These are phyloP conservation scores for Penicillium psychrofluorescens DNA, from an alignment of 495 filamentous ascomycete genomes.

Conservation along the genomic window DNA sequence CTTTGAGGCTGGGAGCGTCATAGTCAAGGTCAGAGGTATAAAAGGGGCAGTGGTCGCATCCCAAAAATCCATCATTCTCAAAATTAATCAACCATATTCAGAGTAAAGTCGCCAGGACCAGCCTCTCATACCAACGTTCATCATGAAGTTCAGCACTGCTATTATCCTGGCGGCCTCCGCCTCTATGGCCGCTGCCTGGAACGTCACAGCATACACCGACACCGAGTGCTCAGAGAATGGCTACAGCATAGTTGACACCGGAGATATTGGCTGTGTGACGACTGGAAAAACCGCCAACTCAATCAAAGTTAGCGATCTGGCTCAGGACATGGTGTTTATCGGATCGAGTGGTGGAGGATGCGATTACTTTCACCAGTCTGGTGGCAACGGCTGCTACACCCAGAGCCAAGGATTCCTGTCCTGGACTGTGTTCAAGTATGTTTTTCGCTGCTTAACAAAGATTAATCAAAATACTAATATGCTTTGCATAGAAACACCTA, in stretches of 20 bases:
- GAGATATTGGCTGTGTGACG: constrained; percentile 1
- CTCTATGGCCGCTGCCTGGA: constrained; percentile 4
- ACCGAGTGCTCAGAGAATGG: not conserved
- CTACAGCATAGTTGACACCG: not conserved
- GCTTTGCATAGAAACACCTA: too few relatives aligned
- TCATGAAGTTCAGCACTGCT: not conserved
- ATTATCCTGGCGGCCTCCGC: not conserved
- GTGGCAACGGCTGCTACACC: constrained; percentile 5
- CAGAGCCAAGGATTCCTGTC: constrained; percentile 3
- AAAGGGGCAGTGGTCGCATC: too few relatives aligned
- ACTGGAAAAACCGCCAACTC: not conserved
- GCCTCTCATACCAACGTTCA: not conserved
- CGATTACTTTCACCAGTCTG: not conserved
- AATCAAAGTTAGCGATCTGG: constrained; percentile 1
- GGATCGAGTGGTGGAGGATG: not conserved
- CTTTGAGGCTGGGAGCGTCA: too few relatives aligned
- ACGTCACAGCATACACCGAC: constrained; percentile 2
- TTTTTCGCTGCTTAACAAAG: not conserved
- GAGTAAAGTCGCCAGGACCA: constrained; percentile 2
- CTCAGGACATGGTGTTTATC: not conserved
- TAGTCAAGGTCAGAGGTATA: too few relatives aligned
- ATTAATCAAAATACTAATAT: too few relatives aligned
- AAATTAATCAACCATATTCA: not conserved
- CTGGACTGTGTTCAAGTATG: not conserved
- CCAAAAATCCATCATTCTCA: not conserved